phyloP scores from a whole-genome alignment of 129 eudicot genomes.

The Smallanthus sonchifolius region DNA sequence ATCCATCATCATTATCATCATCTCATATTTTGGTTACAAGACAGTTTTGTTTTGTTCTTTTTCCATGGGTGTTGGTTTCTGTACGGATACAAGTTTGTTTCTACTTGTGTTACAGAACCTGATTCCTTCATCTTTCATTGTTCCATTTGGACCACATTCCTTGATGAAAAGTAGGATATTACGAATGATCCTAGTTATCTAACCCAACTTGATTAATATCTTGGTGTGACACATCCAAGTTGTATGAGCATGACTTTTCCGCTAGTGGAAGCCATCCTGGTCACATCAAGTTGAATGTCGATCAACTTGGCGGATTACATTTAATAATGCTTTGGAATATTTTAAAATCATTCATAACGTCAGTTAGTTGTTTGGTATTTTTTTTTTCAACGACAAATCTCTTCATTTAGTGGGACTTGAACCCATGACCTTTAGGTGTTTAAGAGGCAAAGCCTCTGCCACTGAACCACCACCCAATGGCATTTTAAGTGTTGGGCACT shows the following conservation, averaged over 20 bases:
- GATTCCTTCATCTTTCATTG: slow-evolving; percentile 37
- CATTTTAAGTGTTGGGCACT: too few relatives aligned
- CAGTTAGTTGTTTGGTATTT: too few relatives aligned
- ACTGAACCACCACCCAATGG: too few relatives aligned
- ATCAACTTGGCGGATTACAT: too few relatives aligned
- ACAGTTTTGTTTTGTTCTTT: background rate
- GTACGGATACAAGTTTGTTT: slow-evolving; percentile 22
- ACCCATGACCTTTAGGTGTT: too few relatives aligned
- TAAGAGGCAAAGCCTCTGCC: too few relatives aligned
- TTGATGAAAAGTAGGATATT: slow-evolving; percentile 29
- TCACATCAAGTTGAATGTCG: background rate
- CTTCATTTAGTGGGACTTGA: too few relatives aligned
- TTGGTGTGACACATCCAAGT: background rate
- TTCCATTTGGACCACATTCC: slow-evolving; percentile 39
- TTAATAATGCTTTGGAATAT: too few relatives aligned
- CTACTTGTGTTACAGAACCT: slow-evolving; percentile 15
- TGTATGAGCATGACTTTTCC: background rate
- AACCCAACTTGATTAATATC: slow-evolving; percentile 7
- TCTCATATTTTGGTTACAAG: background rate
- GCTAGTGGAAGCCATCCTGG: background rate
- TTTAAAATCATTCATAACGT: too few relatives aligned
- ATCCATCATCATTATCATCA: slow-evolving; percentile 18
- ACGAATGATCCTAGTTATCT: slow-evolving; percentile 29
- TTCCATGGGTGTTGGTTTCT: slow-evolving; percentile 4
- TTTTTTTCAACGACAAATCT: too few relatives aligned